phyloP scores from a whole-genome alignment of 805 yeast genomes.

The Spathaspora girioi region DNA sequence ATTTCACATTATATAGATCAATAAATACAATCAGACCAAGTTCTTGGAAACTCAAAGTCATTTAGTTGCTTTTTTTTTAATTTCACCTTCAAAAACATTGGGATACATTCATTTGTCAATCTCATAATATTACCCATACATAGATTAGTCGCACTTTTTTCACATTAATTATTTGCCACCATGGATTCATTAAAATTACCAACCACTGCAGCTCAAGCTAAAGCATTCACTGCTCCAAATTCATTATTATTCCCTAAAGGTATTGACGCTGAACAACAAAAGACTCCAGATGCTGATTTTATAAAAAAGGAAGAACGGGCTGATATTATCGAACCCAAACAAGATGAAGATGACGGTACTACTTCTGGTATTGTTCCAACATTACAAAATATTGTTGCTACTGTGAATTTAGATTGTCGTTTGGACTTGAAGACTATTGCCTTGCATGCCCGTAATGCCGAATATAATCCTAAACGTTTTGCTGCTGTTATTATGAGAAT shows the following conservation, averaged over 20 bases:
- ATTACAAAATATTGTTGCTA: conserved; percentile 92
- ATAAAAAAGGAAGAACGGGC: conserved; percentile 10
- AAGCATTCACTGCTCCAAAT: conserved; percentile 64
- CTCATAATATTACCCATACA: conserved; percentile 17
- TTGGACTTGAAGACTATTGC: conserved; percentile 96
- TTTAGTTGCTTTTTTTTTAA: not conserved
- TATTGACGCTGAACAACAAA: conserved; percentile 20
- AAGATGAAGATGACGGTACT: conserved; percentile 59
- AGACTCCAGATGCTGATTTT: conserved; percentile 6
- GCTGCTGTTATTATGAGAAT: conserved; percentile 99
- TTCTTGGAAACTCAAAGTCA: not conserved
- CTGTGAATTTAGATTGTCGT: conserved; percentile 94
- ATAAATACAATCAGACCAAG: not conserved
- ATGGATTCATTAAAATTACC: conserved; percentile 78
- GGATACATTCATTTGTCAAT: conserved; percentile 44
- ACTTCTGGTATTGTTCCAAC: conserved; percentile 97
- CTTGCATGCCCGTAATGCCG: conserved; percentile 97
- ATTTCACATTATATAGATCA: not conserved
- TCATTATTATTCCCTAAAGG: conserved; percentile 64
- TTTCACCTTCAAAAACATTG: conserved; percentile 5
- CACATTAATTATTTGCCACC: not conserved
- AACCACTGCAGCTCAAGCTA: conserved; percentile 74
- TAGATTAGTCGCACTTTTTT: not conserved
- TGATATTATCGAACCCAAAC: conserved; percentile 35
- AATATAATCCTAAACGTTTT: conserved; percentile 96